These are phyloP conservation scores for Geranium incanum DNA, from an alignment of 441 rosid species.

Conservation along the genomic window DNA sequence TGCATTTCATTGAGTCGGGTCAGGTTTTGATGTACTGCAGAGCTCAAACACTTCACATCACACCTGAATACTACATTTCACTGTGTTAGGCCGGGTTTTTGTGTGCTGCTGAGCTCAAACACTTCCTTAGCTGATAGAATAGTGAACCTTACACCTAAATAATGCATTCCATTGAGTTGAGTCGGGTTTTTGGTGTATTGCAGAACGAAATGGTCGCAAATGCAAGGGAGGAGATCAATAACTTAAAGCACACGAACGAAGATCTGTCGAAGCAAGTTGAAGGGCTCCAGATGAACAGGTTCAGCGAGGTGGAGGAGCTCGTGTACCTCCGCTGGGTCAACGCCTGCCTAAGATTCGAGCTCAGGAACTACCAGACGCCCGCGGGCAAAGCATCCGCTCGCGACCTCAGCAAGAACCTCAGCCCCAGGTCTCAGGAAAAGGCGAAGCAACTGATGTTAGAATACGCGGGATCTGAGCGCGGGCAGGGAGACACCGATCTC, in stretches of 20 bases:
- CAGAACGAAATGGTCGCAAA: conserved; percentile 75
- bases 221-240: conserved; percentile 69
- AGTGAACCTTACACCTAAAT: neutral
- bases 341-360: conserved; percentile 90
- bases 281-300: conserved; percentile 94
- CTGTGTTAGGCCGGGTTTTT: no score
- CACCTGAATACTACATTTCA: no score
- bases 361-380: conserved; percentile 79
- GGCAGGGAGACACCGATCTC: conserved; percentile 83
- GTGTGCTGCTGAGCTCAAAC: neutral
- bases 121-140: neutral
- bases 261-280: conserved; percentile 90
- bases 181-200: neutral
- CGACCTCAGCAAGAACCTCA: conserved; percentile 74
- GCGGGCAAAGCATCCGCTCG: conserved; percentile 83
- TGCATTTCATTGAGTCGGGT: no score
- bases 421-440: conserved; percentile 80
- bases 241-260: conserved; percentile 67
- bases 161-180: neutral
- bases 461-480: conserved; percentile 93
- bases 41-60: no score
- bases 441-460: conserved; percentile 81
- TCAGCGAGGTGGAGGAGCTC: conserved; percentile 93
- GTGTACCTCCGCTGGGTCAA: conserved; percentile 98
- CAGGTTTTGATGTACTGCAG: no score